Evolutionary conservation across 2,329 filamentous ascomycete genomes (phyloP).

Genomic region (Claviceps sp.): DNA sequence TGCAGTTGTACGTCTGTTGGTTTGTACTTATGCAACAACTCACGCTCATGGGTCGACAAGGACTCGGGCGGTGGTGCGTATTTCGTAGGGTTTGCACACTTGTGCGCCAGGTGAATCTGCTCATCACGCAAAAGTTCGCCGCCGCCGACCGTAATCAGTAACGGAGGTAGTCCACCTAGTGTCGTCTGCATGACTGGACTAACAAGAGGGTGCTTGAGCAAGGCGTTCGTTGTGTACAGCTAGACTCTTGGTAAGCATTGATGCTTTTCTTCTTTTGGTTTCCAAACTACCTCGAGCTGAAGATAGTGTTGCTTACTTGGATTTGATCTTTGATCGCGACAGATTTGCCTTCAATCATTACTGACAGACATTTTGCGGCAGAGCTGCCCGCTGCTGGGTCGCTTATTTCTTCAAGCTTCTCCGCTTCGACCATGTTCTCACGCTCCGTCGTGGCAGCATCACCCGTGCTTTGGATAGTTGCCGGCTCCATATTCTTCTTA

Average conservation of each 20-base stretch:
- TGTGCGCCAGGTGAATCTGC: slow-evolving; percentile 90
- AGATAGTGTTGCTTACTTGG: slow-evolving; percentile 40
- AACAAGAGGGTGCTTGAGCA: slow-evolving; percentile 77
- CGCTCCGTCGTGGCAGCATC: slow-evolving; percentile 23
- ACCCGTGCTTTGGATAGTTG: slow-evolving; percentile 13
- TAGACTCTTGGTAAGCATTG: slow-evolving; percentile 17
- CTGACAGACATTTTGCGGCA: slow-evolving; percentile 34
- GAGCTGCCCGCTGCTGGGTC: slow-evolving; percentile 15
- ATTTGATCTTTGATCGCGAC: slow-evolving; percentile 82
- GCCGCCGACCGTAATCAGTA: slow-evolving; percentile 77
- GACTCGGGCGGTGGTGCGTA: slow-evolving; percentile 57
- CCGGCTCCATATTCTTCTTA: slow-evolving; percentile 11
- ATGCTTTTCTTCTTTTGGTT: background rate
- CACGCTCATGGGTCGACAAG: slow-evolving; percentile 48
- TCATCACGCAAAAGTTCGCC: slow-evolving; percentile 86
- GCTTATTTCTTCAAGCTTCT: slow-evolving; percentile 11
- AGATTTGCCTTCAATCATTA: slow-evolving; percentile 57
- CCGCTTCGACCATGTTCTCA: slow-evolving; percentile 11
- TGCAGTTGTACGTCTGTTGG: slow-evolving; percentile 89
- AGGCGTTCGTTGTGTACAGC: slow-evolving; percentile 69
- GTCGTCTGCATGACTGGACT: slow-evolving; percentile 81
- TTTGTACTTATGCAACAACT: slow-evolving; percentile 50
- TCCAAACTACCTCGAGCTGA: background rate
- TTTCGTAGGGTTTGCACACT: slow-evolving; percentile 68
- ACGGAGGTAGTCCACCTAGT: slow-evolving; percentile 75